A percentile compares a stretch with the other conserved stretches of the same genome.
Evolutionary conservation across 31 red algal genomes (phyloP).

Genomic region (Bonnemaisonia californica): DNA sequence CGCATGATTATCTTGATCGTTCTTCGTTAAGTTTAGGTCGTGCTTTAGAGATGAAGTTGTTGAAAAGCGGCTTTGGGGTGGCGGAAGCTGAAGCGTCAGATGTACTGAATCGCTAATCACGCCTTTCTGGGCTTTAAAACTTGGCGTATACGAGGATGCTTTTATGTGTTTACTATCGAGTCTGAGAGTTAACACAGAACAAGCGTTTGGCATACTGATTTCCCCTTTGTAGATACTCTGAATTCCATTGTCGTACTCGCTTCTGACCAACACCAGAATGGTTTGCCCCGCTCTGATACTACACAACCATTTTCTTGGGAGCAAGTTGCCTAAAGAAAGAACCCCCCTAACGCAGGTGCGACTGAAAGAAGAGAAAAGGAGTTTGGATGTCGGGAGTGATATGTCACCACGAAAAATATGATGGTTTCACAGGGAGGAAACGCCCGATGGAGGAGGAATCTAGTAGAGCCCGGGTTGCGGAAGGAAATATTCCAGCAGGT

Average conservation of each 20-base stretch:
- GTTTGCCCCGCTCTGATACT: neutral
- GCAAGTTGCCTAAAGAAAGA: too few species aligned
- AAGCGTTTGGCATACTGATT: constrained; percentile 1
- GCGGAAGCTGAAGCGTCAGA: neutral
- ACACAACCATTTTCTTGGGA: neutral
- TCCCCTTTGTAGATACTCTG: neutral
- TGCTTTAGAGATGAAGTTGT: neutral
- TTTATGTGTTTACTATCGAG: constrained; percentile 18
- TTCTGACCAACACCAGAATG: neutral
- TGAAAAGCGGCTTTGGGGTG: neutral
- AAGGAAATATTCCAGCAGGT: too few species aligned
- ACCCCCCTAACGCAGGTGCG: too few species aligned
- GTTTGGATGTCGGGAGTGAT: too few species aligned
- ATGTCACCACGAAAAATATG: too few species aligned
- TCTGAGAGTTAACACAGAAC: neutral
- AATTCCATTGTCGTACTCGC: neutral
- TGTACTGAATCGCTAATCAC: constrained; percentile 18
- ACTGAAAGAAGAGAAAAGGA: too few species aligned
- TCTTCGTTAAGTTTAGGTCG: neutral
- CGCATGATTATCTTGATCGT: constrained; percentile 6
- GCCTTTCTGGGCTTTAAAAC: neutral
- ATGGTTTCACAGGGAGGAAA: too few species aligned
- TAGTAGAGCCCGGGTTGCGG: too few species aligned
- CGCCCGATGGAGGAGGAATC: too few species aligned
- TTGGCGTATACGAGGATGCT: constrained; percentile 8